Base-by-base conservation (phyloP, 2,329 filamentous ascomycete species). In the Nannizziopsis arthrosporioides region DNA sequence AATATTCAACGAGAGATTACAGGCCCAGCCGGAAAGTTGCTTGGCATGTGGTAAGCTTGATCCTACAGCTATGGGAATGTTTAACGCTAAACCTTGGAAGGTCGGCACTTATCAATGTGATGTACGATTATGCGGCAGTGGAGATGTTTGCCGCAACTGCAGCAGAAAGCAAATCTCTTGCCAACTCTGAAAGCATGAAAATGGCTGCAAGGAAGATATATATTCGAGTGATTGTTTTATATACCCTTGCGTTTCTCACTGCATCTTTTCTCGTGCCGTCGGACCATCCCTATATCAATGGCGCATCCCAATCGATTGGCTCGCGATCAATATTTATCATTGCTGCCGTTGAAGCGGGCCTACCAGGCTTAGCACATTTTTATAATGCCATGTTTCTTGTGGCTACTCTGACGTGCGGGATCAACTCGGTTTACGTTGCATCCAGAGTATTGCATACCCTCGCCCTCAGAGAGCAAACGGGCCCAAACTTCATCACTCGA, bases 341-440 rank as follows among this genome's bases (percentile, higher is more conserved):
- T 22, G 63, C 68, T 5, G 63, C 63, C 34, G 63, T 72, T 1
- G 60, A 65, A 31, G 66, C 63, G 34, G 62, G 63, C 7, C 55
- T 70, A 22, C 56, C 58, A 7, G 58, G 56, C 6, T 63, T 62
- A 53, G 68, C 69, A 2, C 63, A 64, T 38, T 63, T 72, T 44
- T 65, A 71, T 55, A 71, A 71, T 45, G 68, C 61, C 0, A 67
- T 72, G 49, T 70, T 68, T 54, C 63, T 72, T 31, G 68, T 72
- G 53, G 67, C 68, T 0, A 67, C 68, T 0, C 62, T 64, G 18
- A 66, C 66, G 1, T 63, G 63, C 5, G 68, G 63, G 0, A 63
- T 70, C 47, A 70, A 68, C 50, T 61, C 63, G 5, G 56, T 71
- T 10, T 72, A 70, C 54, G 62, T 66, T 31, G 63, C 67, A 12